These are phyloP conservation scores for Pseudogymnoascus sp. DNA, from an alignment of 2,329 filamentous ascomycete genomes.

Conservation along the genomic window DNA sequence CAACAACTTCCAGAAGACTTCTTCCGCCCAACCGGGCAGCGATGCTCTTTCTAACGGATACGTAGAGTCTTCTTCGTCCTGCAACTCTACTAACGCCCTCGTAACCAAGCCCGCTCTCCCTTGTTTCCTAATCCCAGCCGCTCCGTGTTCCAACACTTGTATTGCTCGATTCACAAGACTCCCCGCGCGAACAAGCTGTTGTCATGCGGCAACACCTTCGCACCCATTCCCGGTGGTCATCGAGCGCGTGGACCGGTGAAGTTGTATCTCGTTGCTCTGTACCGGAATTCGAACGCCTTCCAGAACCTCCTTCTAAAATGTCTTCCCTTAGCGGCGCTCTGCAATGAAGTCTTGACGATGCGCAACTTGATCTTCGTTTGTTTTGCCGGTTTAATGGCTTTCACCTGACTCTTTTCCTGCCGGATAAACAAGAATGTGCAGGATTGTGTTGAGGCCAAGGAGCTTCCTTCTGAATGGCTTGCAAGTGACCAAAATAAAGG, in stretches of 20 bases:
- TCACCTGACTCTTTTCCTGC: too few species aligned
- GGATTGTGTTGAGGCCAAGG: too few species aligned
- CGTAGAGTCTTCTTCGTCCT: background rate
- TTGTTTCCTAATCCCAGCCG: background rate
- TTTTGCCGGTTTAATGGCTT: too few species aligned
- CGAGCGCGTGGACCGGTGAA: background rate
- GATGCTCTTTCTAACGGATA: background rate
- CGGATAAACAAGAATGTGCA: too few species aligned
- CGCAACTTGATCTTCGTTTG: too few species aligned
- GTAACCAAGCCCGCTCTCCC: background rate
- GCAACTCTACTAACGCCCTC: background rate
- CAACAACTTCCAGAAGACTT: too few species aligned
- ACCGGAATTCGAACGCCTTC: too few species aligned
- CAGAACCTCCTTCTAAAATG: too few species aligned
- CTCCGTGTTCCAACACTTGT: background rate
- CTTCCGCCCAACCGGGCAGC: background rate
- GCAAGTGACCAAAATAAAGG: too few species aligned
- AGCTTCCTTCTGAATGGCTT: too few species aligned
- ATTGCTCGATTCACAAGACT: background rate
- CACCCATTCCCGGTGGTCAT: background rate
- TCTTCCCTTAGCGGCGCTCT: too few species aligned
- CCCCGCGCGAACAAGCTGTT: background rate
- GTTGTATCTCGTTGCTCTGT: background rate
- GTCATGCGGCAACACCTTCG: background rate
- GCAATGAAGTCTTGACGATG: too few species aligned